Evolutionary conservation across 495 filamentous ascomycete genomes (phyloP), one percentile per base, ranked within the genome.

Genomic region (Penicillium dipodomyicola): DNA sequence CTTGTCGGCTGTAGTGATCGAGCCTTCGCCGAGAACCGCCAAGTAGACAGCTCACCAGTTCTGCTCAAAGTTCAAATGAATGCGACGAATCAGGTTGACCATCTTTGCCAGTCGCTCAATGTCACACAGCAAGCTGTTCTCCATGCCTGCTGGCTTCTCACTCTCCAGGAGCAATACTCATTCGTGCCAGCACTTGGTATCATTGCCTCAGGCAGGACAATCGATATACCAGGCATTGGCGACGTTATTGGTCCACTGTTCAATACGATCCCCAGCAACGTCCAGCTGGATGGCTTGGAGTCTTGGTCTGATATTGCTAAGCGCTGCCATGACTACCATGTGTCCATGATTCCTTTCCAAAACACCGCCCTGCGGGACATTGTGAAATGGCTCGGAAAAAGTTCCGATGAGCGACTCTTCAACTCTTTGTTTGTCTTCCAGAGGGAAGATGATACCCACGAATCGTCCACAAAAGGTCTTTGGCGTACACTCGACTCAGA

Each of bases 201-300:
- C 42, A 68, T 80, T 19, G 71, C 75, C 7, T 80, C 77, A 10
- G 77, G 79, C 10, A 68, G 79, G 20, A 70, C 72, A 11, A 65
- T 80, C 6, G 74, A 79, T 17, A 65, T 77, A 19, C 78, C 87
- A 22, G 77, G 79, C 4, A 77, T 93, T 27, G 82, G 90, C 12
- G 76, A 83, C 5, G 83, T 96, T 9, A 81, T 96, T 20, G 86
- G 88, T 1, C 92, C 92, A 1, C 91, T 90, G 65, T 94, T 96
- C 72, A 96, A 93, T 57, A 96, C 92, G 0, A 76, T 96, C 20
- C 91, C 92, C 1, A 71, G 91, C n/a, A 80, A 91, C 19, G 71
- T 89, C 15, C 69, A 72, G 37, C 61, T 72, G 8, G 59, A 22
- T 32, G 64, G 55, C n/a, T 51, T 74, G 9, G 47, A 55, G 6